Conservation (phyloP, 176 grass and related monocot species). For the Oropetium thomaeum region DNA sequence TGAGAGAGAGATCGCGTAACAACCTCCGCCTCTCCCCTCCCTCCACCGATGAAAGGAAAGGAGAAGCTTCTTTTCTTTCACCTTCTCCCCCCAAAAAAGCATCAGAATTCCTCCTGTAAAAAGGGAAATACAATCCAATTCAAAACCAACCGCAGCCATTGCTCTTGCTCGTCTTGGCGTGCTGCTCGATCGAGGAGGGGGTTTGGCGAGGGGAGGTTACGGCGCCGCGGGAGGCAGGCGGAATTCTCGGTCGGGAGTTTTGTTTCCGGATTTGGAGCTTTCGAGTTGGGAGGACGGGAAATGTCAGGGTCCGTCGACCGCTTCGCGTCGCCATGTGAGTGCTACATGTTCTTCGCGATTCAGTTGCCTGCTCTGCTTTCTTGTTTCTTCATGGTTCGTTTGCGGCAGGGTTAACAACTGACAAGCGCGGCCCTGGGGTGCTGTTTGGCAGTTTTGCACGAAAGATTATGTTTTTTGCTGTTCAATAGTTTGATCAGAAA, state of each 20-base stretch:
- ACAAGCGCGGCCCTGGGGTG: neutral
- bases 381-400: conserved; percentile 8
- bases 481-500: neutral
- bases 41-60: conserved; percentile 26
- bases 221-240: neutral
- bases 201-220: neutral
- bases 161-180: neutral
- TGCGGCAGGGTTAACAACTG: neutral
- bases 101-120: neutral
- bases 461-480: neutral
- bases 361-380: neutral
- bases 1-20: neutral
- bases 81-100: neutral
- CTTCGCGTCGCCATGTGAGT: conserved; percentile 56
- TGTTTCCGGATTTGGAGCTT: neutral
- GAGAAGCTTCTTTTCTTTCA: conserved; percentile 40
- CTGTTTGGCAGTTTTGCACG: neutral
- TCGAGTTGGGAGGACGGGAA: neutral
- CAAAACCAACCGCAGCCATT: conserved; percentile 17
- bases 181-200: conserved; percentile 1
- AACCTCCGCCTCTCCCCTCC: neutral
- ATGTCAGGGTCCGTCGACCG: conserved; percentile 62
- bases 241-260: neutral
- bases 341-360: neutral
- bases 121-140: neutral